These are phyloP conservation scores for Camelina hispida DNA, from an alignment of 345 rosid genomes.

Conservation along the genomic window DNA sequence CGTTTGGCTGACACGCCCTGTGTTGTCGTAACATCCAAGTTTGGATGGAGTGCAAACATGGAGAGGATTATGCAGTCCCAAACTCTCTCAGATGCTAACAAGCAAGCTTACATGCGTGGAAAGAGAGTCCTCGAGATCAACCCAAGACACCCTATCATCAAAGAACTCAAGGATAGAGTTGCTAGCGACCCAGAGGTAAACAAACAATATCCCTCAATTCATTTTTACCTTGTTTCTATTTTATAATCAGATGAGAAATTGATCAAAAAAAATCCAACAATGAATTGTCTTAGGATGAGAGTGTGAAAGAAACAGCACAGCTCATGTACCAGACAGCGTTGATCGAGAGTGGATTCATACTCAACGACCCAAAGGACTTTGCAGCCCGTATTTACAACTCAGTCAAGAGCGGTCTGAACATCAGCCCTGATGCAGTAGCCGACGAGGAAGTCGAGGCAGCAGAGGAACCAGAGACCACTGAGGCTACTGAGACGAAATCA, in stretches of 20 bases:
- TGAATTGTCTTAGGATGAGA: slow-evolving; percentile 60
- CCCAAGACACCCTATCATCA: slow-evolving; percentile 94
- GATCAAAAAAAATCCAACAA: background rate
- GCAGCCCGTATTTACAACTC: slow-evolving; percentile 82
- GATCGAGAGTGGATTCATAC: slow-evolving; percentile 92
- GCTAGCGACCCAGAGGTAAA: slow-evolving; percentile 84
- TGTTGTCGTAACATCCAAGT: slow-evolving; percentile 92
- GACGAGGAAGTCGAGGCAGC: slow-evolving; percentile 80
- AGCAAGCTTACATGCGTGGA: slow-evolving; percentile 94
- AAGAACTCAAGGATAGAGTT: slow-evolving; percentile 89
- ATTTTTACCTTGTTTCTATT: background rate
- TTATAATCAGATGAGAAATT: background rate
- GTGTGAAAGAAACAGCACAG: slow-evolving; percentile 76
- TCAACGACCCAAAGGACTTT: slow-evolving; percentile 81
- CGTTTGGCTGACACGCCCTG: slow-evolving; percentile 94
- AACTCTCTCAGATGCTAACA: slow-evolving; percentile 86
- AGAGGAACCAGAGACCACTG: slow-evolving; percentile 57
- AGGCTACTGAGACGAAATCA: slow-evolving; percentile 33
- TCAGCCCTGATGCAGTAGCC: slow-evolving; percentile 73
- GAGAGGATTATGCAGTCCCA: slow-evolving; percentile 98
- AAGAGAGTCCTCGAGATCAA: slow-evolving; percentile 96
- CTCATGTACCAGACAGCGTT: slow-evolving; percentile 94
- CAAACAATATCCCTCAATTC: background rate
- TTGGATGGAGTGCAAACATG: slow-evolving; percentile 98
- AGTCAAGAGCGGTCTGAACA: slow-evolving; percentile 70